Evolutionary conservation across 495 filamentous ascomycete species (phyloP), one percentile per base, ranked within the genome.

Genomic region (Penicillium bialowiezense): DNA sequence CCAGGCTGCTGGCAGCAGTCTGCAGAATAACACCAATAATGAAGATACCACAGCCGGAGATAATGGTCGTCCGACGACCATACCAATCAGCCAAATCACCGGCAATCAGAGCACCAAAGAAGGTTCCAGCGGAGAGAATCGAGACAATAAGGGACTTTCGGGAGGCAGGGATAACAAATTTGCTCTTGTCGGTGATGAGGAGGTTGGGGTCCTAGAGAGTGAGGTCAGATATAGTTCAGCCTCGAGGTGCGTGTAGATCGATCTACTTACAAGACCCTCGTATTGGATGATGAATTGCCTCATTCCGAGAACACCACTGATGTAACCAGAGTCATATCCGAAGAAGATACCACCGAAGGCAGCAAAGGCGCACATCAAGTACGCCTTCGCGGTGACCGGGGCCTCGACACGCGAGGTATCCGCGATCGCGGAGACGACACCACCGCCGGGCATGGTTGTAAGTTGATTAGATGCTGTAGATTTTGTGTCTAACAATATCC

Each of bases 111-210:
- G 86, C 84, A 54, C 86, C 86, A 52, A 88, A 84, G 77, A 90
- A 89, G 48, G 86, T 89, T 58, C 86, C 86, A 56, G 75, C 78
- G 21, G 86, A 89, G 17, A 89, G 77, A 56, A 90, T 87, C 21
- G 85, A 87, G 53, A 82, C 82, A 57, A 87, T 87, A 24, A 89
- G 74, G 5, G 82, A 84, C 54, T 80, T 78, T 34, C 69, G 65
- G 38, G 62, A 74, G 9, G 75, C 67, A 3, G 73, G 66, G 19
- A 83, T 55, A 17, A 72, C 70, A 52, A 78, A 80, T n/a, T n/a
- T n/a, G n/a, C n/a, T n/a, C n/a, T n/a, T n/a, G n/a, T n/a, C n/a
- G n/a, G n/a, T n/a, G n/a, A n/a, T n/a, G n/a, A n/a, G n/a, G n/a
- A n/a, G n/a, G n/a, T n/a, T n/a, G n/a, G 56, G 50, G 17, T 67